These are phyloP conservation scores for Aurantiochytrium sp. DNA, from an alignment of 108 stramenopile genomes.

Conservation along the genomic window DNA sequence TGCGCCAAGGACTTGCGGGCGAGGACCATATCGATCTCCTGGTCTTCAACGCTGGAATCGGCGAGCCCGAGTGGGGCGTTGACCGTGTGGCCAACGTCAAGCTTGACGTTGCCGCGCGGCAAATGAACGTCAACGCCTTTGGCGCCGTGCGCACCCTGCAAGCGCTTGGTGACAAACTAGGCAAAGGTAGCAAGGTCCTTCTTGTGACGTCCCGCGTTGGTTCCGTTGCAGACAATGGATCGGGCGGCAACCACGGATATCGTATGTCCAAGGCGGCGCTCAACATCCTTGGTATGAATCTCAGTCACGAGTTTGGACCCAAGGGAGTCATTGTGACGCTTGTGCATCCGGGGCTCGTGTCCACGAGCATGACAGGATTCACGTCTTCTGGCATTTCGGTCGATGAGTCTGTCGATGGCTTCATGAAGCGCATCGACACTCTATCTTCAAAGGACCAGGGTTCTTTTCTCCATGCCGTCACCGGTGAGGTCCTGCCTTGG, in stretches of 20 bases:
- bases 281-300: not conserved
- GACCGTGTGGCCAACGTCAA: not conserved
- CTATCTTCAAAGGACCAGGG: not conserved
- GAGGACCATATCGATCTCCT: not conserved
- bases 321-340: not conserved
- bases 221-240: constrained; percentile 9
- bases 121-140: not conserved
- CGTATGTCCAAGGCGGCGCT: constrained; percentile 18
- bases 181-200: not conserved
- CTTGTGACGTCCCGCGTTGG: constrained; percentile 3
- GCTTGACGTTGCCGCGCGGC: not conserved
- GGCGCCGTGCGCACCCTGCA: not conserved
- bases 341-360: not conserved
- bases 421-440: not conserved
- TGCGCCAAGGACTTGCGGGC: not conserved
- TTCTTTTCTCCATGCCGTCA: not conserved
- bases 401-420: not conserved
- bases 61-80: not conserved
- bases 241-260: constrained; percentile 7
- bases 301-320: not conserved
- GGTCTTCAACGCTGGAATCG: not conserved
- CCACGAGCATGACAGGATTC: not conserved
- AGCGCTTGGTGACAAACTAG: not conserved
- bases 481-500: not conserved
- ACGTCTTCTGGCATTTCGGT: not conserved